phyloP scores from a whole-genome alignment of 768 basidiomycete species.

The Lactifluus volemus region DNA sequence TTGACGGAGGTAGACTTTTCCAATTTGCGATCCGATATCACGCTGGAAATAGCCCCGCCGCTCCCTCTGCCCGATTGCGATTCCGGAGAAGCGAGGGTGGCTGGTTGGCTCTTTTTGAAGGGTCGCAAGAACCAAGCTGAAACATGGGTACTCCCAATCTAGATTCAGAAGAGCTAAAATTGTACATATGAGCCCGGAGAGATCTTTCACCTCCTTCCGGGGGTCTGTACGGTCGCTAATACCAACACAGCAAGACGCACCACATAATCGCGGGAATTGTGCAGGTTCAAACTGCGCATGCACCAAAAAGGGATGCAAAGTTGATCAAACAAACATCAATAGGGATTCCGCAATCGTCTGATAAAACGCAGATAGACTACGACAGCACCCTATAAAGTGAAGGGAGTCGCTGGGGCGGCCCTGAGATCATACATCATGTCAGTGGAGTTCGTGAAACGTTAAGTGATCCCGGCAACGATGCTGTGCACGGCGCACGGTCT shows the following conservation, averaged over 20 bases:
- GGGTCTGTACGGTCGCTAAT: background rate
- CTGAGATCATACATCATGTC: background rate
- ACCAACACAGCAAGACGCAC: background rate
- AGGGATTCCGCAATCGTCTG: background rate
- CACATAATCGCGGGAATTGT: background rate
- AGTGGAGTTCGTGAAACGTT: background rate
- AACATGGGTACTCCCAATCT: background rate
- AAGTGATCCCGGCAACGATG: background rate
- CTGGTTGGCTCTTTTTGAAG: background rate
- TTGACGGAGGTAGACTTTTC: too few species aligned
- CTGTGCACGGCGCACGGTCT: background rate
- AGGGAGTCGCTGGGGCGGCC: too few species aligned
- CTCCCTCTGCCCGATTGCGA: background rate
- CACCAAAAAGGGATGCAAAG: background rate
- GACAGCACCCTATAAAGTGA: too few species aligned
- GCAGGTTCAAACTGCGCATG: background rate
- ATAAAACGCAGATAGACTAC: too few species aligned
- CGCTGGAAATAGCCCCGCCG: background rate
- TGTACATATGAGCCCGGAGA: background rate
- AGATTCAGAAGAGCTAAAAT: background rate
- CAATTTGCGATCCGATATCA: too few species aligned
- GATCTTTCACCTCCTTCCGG: background rate
- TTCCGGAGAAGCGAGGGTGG: background rate
- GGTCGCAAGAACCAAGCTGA: background rate
- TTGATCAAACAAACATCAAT: background rate